Conservation (phyloP, 345 rosid genomes). For the Adansonia digitata region DNA sequence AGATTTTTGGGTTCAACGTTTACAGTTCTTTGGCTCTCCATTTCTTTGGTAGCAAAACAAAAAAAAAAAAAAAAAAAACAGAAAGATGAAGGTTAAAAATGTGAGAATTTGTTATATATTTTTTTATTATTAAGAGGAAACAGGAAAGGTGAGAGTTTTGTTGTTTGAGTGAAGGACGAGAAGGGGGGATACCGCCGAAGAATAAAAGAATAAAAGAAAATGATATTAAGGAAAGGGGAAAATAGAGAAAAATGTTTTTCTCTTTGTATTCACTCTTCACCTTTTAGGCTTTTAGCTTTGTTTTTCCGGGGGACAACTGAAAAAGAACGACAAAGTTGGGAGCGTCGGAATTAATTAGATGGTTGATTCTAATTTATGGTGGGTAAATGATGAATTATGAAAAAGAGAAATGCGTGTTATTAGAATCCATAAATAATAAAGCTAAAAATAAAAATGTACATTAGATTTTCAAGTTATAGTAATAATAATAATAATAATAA, state of each 20-base stretch:
- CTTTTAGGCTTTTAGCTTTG: background rate
- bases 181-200: background rate
- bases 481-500: too few relatives aligned
- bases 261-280: too few relatives aligned
- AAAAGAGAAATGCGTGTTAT: background rate
- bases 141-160: background rate
- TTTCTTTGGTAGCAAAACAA: conserved; percentile 12
- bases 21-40: conserved; percentile 32
- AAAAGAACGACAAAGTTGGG: background rate
- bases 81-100: too few relatives aligned
- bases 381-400: background rate
- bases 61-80: too few relatives aligned
- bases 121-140: background rate
- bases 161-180: background rate
- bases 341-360: too few relatives aligned
- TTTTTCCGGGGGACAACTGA: background rate
- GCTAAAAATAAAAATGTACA: background rate
- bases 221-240: background rate
- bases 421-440: conserved; percentile 10
- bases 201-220: conserved; percentile 13
- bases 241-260: too few relatives aligned
- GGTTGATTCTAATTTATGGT: background rate
- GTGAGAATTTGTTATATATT: conserved; percentile 7
- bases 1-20: conserved; percentile 9
- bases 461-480: background rate